phyloP scores from a whole-genome alignment of 192 early-diverging fungal species.

The Physocladia obscura region DNA sequence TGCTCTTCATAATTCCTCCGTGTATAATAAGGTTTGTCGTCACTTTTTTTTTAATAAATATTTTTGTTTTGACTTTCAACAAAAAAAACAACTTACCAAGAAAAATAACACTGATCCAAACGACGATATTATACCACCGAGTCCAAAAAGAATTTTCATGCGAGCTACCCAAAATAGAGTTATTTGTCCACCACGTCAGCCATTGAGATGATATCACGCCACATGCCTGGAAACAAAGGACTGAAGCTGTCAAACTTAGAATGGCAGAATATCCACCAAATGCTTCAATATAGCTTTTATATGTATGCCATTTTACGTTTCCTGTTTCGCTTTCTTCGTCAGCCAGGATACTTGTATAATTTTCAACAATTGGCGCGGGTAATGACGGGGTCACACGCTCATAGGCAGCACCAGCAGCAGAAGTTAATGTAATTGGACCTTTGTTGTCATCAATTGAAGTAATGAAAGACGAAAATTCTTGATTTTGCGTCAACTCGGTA shows the following conservation, averaged over 20 bases:
- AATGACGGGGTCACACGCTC: too few relatives aligned
- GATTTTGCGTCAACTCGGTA: background rate
- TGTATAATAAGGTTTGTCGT: background rate
- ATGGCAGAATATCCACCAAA: background rate
- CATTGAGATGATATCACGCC: background rate
- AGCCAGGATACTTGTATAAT: background rate
- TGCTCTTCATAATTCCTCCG: slow-evolving; percentile 2
- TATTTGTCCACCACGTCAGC: slow-evolving; percentile 17
- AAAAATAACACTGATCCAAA: slow-evolving; percentile 20
- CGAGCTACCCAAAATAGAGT: background rate
- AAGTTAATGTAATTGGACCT: background rate
- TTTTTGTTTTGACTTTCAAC: too few relatives aligned
- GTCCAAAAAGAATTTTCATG: slow-evolving; percentile 22
- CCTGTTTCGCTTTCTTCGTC: slow-evolving; percentile 6
- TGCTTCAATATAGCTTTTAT: background rate
- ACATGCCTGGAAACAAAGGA: background rate
- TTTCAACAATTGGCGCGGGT: background rate
- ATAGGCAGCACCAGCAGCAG: background rate
- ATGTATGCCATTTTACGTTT: slow-evolving; percentile 1
- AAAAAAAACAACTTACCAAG: slow-evolving; percentile 17
- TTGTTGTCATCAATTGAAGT: background rate
- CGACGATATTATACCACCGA: slow-evolving; percentile 19
- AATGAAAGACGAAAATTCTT: background rate
- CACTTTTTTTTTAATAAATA: too few relatives aligned
- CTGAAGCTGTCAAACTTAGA: background rate